These are phyloP conservation scores for Trichoderma sp. DNA, from an alignment of 2,329 filamentous ascomycete species.

Conservation along the genomic window DNA sequence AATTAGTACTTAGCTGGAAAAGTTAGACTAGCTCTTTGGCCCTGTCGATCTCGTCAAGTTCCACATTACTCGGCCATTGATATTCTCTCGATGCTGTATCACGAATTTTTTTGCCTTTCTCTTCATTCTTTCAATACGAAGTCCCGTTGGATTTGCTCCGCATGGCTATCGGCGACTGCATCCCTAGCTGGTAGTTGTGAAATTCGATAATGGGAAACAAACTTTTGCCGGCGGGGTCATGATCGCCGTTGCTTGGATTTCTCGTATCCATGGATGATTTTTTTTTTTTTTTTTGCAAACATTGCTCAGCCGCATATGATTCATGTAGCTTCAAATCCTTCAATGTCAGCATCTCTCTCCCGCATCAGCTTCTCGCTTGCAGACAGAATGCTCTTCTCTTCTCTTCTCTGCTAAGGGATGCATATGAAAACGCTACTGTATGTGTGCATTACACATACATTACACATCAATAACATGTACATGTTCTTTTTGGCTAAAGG, in stretches of 20 bases:
- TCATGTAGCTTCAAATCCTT: not conserved
- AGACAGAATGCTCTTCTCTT: not conserved
- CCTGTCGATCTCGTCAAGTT: conserved; percentile 14
- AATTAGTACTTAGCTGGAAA: not conserved
- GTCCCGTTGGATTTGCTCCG: not conserved
- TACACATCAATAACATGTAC: not conserved
- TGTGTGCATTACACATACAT: not conserved
- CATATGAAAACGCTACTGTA: not conserved
- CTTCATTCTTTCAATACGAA: not conserved
- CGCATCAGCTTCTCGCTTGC: not conserved
- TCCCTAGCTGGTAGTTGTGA: not conserved
- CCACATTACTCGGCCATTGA: not conserved
- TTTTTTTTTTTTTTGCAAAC: not conserved
- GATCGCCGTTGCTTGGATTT: not conserved
- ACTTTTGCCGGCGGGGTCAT: not conserved
- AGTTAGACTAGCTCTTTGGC: conserved; percentile 1
- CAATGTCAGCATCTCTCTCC: not conserved
- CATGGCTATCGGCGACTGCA: not conserved
- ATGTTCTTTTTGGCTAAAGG: not conserved
- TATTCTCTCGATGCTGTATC: not conserved
- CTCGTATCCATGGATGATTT: not conserved
- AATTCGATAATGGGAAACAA: not conserved
- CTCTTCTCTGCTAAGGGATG: not conserved
- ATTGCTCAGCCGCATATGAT: not conserved
- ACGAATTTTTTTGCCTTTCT: not conserved